A percentile compares a stretch with the other conserved stretches of the same genome.
phyloP scores from a whole-genome alignment of 192 early-diverging fungal genomes.

The Chytriomyces sp. region DNA sequence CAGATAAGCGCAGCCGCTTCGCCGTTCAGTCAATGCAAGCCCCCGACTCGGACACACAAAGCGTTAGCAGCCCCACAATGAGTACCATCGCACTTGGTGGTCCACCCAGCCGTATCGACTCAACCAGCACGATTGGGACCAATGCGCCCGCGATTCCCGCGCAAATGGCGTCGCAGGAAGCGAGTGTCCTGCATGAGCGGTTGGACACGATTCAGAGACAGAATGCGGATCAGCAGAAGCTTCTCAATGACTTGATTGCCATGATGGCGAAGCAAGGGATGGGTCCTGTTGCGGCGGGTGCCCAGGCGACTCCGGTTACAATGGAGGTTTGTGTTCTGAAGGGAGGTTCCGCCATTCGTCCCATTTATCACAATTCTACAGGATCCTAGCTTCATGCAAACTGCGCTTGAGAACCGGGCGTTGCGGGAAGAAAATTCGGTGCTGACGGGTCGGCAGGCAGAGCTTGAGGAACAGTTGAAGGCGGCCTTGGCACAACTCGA shows the following conservation, averaged over 20 bases:
- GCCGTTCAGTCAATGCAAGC: conserved; percentile 5
- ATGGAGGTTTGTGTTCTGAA: neutral
- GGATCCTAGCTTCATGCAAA: too few relatives aligned
- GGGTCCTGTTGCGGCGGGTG: neutral
- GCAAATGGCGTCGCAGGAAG: neutral
- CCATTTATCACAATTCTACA: neutral
- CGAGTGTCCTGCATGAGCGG: conserved; percentile 11
- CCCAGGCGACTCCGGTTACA: neutral
- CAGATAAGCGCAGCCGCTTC: conserved; percentile 30
- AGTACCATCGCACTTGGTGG: neutral
- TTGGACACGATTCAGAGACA: conserved; percentile 22
- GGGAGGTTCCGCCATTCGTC: neutral
- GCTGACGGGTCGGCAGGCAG: conserved; percentile 7
- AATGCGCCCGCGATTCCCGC: neutral
- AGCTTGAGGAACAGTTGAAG: conserved; percentile 3
- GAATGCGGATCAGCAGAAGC: conserved; percentile 1
- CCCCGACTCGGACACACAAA: neutral
- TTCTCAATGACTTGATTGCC: conserved; percentile 12
- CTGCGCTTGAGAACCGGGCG: conserved; percentile 20
- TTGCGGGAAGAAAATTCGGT: conserved; percentile 23
- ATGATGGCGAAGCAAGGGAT: conserved; percentile 5
- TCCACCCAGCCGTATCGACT: neutral
- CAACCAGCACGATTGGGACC: neutral
- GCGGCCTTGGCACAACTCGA: conserved; percentile 11
- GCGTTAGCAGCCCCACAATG: neutral